phyloP scores from a whole-genome alignment of 345 rosid genomes.

The Hibiscus trionum region DNA sequence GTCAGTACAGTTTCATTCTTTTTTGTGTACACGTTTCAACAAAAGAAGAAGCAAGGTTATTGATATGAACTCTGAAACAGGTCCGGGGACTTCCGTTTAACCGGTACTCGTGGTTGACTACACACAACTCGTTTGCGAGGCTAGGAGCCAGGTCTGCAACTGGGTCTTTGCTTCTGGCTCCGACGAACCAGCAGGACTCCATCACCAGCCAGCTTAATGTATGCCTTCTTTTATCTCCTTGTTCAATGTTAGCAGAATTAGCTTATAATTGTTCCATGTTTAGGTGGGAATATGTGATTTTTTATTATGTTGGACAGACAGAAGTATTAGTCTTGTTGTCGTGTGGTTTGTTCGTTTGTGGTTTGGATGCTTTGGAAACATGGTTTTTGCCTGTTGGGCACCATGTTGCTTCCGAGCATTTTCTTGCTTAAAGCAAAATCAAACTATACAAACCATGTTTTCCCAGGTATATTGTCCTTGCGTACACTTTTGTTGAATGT shows the following conservation, averaged over 20 bases:
- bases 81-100: conserved; percentile 64
- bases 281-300: neutral
- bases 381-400: neutral
- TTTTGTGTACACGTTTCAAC: neutral
- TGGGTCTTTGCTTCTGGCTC: conserved; percentile 48
- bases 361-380: neutral
- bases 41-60: neutral
- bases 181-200: conserved; percentile 77
- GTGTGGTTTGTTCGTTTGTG: neutral
- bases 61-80: conserved; percentile 18
- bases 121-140: conserved; percentile 75
- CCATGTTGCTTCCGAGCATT: no score
- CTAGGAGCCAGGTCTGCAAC: conserved; percentile 44
- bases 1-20: conserved; percentile 18
- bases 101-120: conserved; percentile 90
- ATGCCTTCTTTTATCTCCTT: conserved; percentile 7
- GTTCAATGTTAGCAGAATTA: neutral
- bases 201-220: conserved; percentile 73
- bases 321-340: neutral
- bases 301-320: neutral
- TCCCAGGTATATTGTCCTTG: neutral
- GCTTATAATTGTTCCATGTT: neutral
- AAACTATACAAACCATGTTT: neutral
- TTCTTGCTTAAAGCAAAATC: neutral
- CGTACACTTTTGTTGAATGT: neutral